phyloP scores from a whole-genome alignment of 495 filamentous ascomycete species.

The Penicillium bovifimosum region DNA sequence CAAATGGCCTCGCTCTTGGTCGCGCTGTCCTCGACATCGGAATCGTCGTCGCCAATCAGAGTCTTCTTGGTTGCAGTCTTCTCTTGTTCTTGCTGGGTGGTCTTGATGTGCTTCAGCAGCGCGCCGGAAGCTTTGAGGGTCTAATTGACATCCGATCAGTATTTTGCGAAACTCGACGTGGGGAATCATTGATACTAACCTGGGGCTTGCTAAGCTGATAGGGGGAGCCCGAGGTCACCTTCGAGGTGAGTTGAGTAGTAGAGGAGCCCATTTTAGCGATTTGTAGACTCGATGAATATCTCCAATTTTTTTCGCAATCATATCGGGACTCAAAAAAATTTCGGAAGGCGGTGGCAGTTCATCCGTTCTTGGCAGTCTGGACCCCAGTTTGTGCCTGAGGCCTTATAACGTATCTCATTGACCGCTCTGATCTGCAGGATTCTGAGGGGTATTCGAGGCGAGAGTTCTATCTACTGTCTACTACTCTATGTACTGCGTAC shows the following conservation, averaged over 20 bases:
- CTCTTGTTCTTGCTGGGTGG: conserved; percentile 52
- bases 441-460: too few species aligned
- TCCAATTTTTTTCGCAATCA: conserved; percentile 30
- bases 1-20: conserved; percentile 64
- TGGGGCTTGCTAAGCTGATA: conserved; percentile 63
- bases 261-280: conserved; percentile 40
- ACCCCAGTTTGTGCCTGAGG: conserved; percentile 34
- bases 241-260: conserved; percentile 43
- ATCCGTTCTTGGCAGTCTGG: conserved; percentile 29
- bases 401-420: neutral
- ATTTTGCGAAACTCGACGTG: conserved; percentile 12
- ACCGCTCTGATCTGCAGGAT: too few species aligned
- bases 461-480: too few species aligned
- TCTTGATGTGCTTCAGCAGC: conserved; percentile 73
- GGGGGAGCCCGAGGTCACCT: conserved; percentile 49
- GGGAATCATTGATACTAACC: conserved; percentile 32
- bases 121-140: conserved; percentile 74
- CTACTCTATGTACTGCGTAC: too few species aligned
- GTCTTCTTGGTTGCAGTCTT: conserved; percentile 60
- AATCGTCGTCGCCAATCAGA: conserved; percentile 59
- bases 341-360: conserved; percentile 41
- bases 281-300: conserved; percentile 23
- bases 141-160: conserved; percentile 35
- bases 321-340: conserved; percentile 36
- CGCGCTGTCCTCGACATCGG: conserved; percentile 35